Evolutionary conservation across 1,139 yeast genomes (phyloP), one percentile per base, ranked within the genome.

Genomic region (Debaryomyces sp.): DNA sequence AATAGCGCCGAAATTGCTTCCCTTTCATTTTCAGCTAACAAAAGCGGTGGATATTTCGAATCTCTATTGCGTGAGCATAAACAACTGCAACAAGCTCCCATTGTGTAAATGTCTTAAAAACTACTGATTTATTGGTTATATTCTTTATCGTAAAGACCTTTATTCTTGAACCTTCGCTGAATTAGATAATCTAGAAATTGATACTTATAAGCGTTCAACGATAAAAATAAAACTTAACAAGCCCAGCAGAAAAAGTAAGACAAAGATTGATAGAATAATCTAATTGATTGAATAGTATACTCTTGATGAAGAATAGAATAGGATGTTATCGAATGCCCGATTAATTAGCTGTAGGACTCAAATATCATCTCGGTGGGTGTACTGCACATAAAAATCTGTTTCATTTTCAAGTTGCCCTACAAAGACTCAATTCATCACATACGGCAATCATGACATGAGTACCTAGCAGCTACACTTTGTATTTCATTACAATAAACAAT

Each of bases 21-120:
- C 52, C 99, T 80, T 70, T 94, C 99, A 63, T 92, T 91, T 62
- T 94, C 98, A n/a, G 96, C 97, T 52, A 94, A 77, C 46, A 94
- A 80, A 27, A 76, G 68, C 45, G 96, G 95, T 43, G 95, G 89
- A 62, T 87, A 86, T 51, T 70, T 70, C 32, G 78, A 75, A 53
- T 73, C 78, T 43, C 68, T 64, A 44, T 60, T 59, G 21, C 75
- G 68, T 10, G 71, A 59, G n/a, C 66, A 58, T 48, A 74, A 66
- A 66, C 88, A 84, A 71, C 88, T 82, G 63, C 86, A 84, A 62
- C 89, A 82, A 53, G 71, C 73, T 58, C 91, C 91, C 91, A 85
- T 85, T 34, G 18, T 45, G 30, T 24, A 8, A 17, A 30, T 24
- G 38, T 35, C 38, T 35, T 18, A 12, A 17, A 13, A 17, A 22